phyloP scores from a whole-genome alignment of 2,329 filamentous ascomycete genomes.

The Leptographium galeiforme region DNA sequence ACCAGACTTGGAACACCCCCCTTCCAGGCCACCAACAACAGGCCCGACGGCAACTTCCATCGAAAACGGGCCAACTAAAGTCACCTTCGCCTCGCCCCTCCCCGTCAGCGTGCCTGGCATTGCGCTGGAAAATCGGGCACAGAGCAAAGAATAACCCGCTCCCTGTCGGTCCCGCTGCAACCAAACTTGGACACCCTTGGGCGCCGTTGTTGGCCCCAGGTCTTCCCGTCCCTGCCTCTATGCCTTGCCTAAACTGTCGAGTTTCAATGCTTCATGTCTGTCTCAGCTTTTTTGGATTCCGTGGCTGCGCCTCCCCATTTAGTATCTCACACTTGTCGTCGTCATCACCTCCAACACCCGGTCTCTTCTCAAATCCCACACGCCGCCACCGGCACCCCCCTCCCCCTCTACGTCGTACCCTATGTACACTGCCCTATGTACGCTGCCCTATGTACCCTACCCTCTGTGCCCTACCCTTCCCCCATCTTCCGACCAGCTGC shows the following conservation, averaged over 20 bases:
- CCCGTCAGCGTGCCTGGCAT: neutral
- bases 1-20: neutral
- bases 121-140: neutral
- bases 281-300: constrained; percentile 28
- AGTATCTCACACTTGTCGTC: constrained; percentile 10
- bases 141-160: no score
- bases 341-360: neutral
- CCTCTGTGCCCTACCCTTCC: no score
- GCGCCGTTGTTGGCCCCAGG: neutral
- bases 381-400: neutral
- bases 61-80: neutral
- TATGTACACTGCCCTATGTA: no score
- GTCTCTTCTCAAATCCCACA: neutral
- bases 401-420: no score
- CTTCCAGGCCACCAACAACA: neutral
- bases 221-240: neutral
- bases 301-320: constrained; percentile 15
- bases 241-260: constrained; percentile 3
- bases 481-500: neutral
- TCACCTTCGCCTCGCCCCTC: neutral
- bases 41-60: neutral
- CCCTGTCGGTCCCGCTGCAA: neutral
- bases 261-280: constrained; percentile 27
- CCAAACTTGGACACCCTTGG: neutral
- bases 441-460: no score